phyloP scores from a whole-genome alignment of 306 rosid genomes.

The Citrullus colocynthis region DNA sequence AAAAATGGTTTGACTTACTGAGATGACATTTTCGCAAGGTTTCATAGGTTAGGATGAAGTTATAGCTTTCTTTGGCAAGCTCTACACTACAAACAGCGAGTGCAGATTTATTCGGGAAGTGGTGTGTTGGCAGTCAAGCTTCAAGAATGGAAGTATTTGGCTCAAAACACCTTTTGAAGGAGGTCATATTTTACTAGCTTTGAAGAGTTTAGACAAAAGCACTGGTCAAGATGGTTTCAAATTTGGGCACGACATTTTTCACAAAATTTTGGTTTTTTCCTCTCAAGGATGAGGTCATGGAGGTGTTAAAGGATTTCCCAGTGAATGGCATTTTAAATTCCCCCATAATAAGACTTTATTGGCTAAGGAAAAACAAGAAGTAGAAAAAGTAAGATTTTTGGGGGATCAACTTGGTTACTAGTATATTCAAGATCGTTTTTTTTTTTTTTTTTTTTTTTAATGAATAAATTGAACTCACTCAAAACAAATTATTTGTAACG shows the following conservation, averaged over 20 bases:
- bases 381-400: not conserved
- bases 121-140: not conserved
- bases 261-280: not conserved
- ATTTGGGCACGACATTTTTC: not conserved
- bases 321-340: not conserved
- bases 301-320: not conserved
- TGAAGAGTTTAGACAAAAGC: not conserved
- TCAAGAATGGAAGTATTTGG: not conserved
- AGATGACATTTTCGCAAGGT: not conserved
- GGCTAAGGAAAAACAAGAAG: not conserved
- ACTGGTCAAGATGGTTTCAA: not conserved
- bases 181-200: not conserved
- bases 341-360: not conserved
- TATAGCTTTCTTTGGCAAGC: not conserved
- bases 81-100: not conserved
- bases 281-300: not conserved
- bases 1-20: not conserved
- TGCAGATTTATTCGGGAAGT: not conserved
- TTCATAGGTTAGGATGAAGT: not conserved
- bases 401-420: not conserved
- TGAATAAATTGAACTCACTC: not conserved
- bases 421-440: not conserved
- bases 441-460: not conserved
- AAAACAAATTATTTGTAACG: slow-evolving; percentile 10
- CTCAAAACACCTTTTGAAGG: not conserved